Evolutionary conservation across 1,139 yeast species (phyloP), one percentile per base, ranked within the genome.

Genomic region (Casaregolazyma lundiana): DNA sequence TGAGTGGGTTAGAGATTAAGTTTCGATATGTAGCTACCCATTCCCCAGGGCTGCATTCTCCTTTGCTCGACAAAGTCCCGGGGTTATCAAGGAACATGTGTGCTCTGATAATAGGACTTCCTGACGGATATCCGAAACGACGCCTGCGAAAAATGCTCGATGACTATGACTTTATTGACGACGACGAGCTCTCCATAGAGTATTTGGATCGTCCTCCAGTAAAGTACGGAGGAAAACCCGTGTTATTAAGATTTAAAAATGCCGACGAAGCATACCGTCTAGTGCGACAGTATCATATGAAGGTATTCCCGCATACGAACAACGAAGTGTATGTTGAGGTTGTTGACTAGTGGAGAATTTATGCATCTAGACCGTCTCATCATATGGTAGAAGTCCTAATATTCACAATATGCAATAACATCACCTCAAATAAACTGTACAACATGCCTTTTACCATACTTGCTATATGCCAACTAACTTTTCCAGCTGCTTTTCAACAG

Each of bases 211-310:
- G 60, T 35, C 53, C 60, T 19, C 55, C 55, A 41, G 48, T 61
- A 35, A 45, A 53, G 16, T 60, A 66, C 11, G 67, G 67, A 4
- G 60, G 69, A 1, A 56, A 63, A 8, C 66, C 70, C 11, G 70
- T 70, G 56, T 61, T 81, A 9, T 62, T 83, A 4, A 63, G 76
- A 40, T 82, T 84, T 58, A 67, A 68, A 11, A 70, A 70, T 51
- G 59, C 58, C n/a, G 60, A 64, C 2, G 78, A 77, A 52, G 83
- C 89, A 0, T 59, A 55, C 26, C 60, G 83, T 43, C 78, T 81
- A 53, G 77, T 75, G 2, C 61, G 78, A n/a, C 75, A 75, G 50
- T 74, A 68, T 58, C 77, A 83, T 60, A 80, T 82, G 4, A 70
- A 67, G 43, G 58, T 58, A 17, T 67, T 72, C 50, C 74, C 73